Base-by-base conservation (phyloP, 1,284 basidiomycete species). In the Cryptococcus sp. region DNA sequence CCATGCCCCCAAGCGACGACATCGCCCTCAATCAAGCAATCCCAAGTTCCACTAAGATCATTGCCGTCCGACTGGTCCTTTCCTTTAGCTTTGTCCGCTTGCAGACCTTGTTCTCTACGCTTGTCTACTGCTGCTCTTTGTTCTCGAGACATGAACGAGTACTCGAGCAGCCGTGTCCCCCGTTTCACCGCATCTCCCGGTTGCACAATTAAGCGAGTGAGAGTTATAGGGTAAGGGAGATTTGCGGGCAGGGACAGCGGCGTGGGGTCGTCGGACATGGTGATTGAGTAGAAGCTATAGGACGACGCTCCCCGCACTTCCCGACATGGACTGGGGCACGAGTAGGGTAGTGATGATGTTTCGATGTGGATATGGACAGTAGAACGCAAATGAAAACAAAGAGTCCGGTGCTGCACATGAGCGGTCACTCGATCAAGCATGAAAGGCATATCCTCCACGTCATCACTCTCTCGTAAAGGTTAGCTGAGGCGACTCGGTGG, bases 191-290 rank as follows among this genome's bases (percentile, higher is more conserved):
- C 57, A 3, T 79, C 69, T 17, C 80, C 73, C 2, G 82, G 68
- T 3, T 68, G 69, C 15, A 82, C 83, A 65, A 86, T 83, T 59
- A 91, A 78, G 15, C 86, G 85, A 53, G 85, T 82, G 70, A 93
- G 78, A 61, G 83, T 88, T 70, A 93, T 84, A 52, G 91, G 91
- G 79, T 86, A 93, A 1, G 90, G 87, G 50, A 92, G 83, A 29
- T 80, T 80, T 23, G 81, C 76, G 2, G 91, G 90, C 15, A 93
- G 82, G 16, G 67, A 59, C 17, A 79, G 65, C 25, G 71, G 65
- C 0, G 76, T 77, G 5, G 71, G 66, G 7, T 64, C 57, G 46
- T 74, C 74, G 47, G 70, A 67, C 73, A 74, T 73, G 39, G 40
- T 53, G 51, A 17, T 3, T n/a, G 5, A 39, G 19, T 17, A 10